Percentiles rank a stretch among this genome's conserved stretches.
Conservation (phyloP, 1,284 basidiomycete species). For the Microbotryum scabiosae region DNA sequence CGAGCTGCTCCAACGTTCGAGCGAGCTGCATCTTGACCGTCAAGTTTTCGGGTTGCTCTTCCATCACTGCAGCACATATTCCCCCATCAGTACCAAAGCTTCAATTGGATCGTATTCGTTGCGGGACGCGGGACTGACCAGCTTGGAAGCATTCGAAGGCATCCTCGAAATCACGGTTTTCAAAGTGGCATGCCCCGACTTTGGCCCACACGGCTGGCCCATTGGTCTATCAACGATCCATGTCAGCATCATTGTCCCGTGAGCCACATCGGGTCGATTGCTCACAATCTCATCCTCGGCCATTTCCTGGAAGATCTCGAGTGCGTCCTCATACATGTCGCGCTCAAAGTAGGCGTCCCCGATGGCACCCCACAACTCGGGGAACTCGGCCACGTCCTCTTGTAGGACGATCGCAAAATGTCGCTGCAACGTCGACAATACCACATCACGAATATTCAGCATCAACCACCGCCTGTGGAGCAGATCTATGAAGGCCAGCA, state of each 20-base stretch:
- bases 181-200: constrained; percentile 45
- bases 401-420: constrained; percentile 62
- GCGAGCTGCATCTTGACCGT: constrained; percentile 82
- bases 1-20: constrained; percentile 70
- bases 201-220: constrained; percentile 31
- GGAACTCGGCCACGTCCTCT: constrained; percentile 62
- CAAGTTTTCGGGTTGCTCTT: constrained; percentile 61
- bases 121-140: constrained; percentile 46
- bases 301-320: constrained; percentile 66
- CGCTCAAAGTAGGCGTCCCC: constrained; percentile 73
- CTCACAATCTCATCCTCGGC: constrained; percentile 62
- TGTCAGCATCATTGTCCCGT: too few relatives aligned
- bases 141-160: constrained; percentile 75
- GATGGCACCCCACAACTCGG: constrained; percentile 68
- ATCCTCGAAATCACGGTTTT: constrained; percentile 60
- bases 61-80: constrained; percentile 50
- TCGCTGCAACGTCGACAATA: constrained; percentile 45
- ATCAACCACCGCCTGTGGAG: too few relatives aligned
- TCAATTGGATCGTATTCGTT: background rate
- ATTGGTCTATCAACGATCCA: constrained; percentile 24
- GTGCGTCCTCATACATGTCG: constrained; percentile 62
- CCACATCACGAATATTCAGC: background rate
- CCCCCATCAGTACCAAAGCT: background rate
- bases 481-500: background rate
- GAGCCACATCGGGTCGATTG: too few relatives aligned